Evolutionary conservation across 2,329 filamentous ascomycete species (phyloP).

Genomic region (Penicillium sp.): DNA sequence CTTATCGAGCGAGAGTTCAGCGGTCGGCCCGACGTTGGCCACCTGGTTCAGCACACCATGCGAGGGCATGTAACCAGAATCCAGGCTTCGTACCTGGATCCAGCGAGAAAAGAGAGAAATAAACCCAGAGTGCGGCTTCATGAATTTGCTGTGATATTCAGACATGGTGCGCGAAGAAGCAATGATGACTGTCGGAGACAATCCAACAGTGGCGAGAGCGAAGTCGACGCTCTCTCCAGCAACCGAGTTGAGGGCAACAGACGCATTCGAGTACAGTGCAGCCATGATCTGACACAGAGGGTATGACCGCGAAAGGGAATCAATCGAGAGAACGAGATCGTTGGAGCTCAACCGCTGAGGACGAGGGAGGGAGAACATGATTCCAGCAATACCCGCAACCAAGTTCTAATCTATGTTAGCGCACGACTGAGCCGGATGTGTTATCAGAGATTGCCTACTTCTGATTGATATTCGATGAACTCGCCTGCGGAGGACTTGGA

Average conservation of each 20-base stretch:
- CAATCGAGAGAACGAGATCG: constrained; percentile 77
- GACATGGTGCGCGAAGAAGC: constrained; percentile 65
- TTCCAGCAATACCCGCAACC: constrained; percentile 72
- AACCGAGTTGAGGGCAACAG: constrained; percentile 80
- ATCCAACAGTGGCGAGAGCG: constrained; percentile 59
- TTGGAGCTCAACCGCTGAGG: constrained; percentile 62
- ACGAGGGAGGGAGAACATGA: constrained; percentile 67
- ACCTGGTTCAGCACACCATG: constrained; percentile 51
- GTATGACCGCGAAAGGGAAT: constrained; percentile 70
- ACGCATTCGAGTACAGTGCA: constrained; percentile 74
- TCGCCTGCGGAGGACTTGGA: constrained; percentile 49
- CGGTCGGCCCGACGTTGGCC: constrained; percentile 31
- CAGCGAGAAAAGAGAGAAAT: constrained; percentile 61
- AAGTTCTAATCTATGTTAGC: constrained; percentile 52
- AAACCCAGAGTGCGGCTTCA: constrained; percentile 50
- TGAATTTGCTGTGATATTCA: constrained; percentile 56
- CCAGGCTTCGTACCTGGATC: constrained; percentile 61
- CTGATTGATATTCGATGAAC: constrained; percentile 71
- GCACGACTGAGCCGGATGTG: too few relatives aligned
- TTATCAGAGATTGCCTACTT: constrained; percentile 36
- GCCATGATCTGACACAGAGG: constrained; percentile 70
- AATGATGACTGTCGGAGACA: constrained; percentile 74
- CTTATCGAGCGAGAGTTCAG: constrained; percentile 49
- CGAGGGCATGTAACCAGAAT: constrained; percentile 64
- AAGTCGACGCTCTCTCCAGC: constrained; percentile 65